Evolutionary conservation across 371 early-diverging fungal species (phyloP), one percentile per base, ranked within the genome.

Genomic region (Actinomucor elegans): DNA sequence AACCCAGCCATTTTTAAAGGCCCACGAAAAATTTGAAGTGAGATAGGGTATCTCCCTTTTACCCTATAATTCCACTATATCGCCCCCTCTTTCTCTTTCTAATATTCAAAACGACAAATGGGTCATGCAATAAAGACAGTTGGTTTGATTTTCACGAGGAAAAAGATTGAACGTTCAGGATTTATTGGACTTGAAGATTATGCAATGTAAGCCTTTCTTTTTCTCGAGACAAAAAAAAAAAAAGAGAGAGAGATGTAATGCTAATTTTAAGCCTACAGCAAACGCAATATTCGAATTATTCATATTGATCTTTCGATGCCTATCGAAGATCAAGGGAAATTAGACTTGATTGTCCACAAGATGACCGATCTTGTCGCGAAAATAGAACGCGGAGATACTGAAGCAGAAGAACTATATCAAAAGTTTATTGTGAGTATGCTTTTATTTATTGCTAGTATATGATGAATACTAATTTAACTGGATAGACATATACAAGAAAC

Each of bases 301-400:
- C 61, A 59, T 31, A 48, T 78, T n/a, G 75, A 78, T 48, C 49
- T 78, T n/a, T 41, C 52, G 0, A 52, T 56, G 26, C 59, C 79
- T 1, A 55, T 78, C 0, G 67, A 64, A 27, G 56, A 69, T 14
- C 71, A 71, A 45, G 63, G 55, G 1, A 62, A 54, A 5, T 47
- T 75, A 12, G 79, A 75, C 49, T 35, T 78, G 34, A 63, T 78
- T 52, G 75, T 78, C 3, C 79, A 78, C 42, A 78, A 78, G 59
- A 60, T 78, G 50, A 73, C 73, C 12, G 79, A 78, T 54, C 49
- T 73, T 23, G 55, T 70, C 17, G 69, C 61, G 6, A 69, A 62
- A 40, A 56, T 70, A 46, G 45, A 67, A 34, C 61, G 61, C 20
- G 73, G 69, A 1, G 69, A 75, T 51, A 38, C 21, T 2, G 59